Base-by-base conservation (phyloP, 768 basidiomycete species). In the Candolleomyces efflorescens region DNA sequence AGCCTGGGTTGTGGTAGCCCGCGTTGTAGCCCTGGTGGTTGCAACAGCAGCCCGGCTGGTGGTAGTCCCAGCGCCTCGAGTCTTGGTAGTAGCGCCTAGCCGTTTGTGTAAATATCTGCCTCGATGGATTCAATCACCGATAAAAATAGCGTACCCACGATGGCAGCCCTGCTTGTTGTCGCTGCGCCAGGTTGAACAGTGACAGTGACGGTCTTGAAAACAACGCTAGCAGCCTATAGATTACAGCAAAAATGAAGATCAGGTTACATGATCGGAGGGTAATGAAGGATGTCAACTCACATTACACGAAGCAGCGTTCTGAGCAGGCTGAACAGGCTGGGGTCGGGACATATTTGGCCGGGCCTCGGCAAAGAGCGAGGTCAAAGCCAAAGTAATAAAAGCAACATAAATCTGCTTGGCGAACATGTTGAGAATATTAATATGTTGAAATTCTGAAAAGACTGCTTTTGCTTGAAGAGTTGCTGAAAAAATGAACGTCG, bases 381-480 rank as follows among this genome's bases (percentile, higher is more conserved):
- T 69, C 44, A 80, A 61, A 37, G 72, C 68, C 50, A 77, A 63
- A 44, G 71, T 68, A 54, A 78, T 66, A 66, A 78, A 68, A 63
- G 75, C 71, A 62, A 75, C 68, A 59, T 69, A 67, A 58, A 76
- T 50, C 50, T 68, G 68, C 64, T 72, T 74, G 52, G 73, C 63
- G 62, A 75, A 73, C 78, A 80, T 80, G 60, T 64, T 59, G 26
- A 47, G 62, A 68, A 63, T 67, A 59, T 17, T 43, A 54, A 63
- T 43, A 55, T 50, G 63, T 5, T 32, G 32, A 32, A 32, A 50
- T 38, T 53, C 17, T 55, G 47, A 55, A 64, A 58, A 41, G 32
- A 32, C 32, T 32, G 32, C 32, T 32, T n/a, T 46, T 39, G 49
- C 39, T 47, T 47, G 27, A 51, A 56, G 55, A 37, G 47, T 56